phyloP scores from a whole-genome alignment of 345 rosid genomes.

The Punica granatum region DNA sequence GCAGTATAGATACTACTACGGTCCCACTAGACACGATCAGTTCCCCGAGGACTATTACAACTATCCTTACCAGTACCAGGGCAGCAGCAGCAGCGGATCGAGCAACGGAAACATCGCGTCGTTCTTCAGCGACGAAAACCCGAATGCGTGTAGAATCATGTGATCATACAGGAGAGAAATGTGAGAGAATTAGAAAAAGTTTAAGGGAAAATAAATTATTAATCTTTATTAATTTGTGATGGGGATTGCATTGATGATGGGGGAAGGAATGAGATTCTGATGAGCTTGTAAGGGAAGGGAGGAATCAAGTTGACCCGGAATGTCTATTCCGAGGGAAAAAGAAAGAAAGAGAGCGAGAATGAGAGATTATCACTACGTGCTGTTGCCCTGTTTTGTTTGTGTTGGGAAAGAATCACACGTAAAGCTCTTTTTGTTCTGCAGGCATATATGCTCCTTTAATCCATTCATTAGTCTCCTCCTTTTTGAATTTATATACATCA shows the following conservation, averaged over 20 bases:
- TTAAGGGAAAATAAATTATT: constrained; percentile 6
- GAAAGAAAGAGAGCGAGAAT: no score
- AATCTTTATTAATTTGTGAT: constrained; percentile 12
- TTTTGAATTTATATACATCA: neutral
- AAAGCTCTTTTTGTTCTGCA: constrained; percentile 2
- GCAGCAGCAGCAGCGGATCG: constrained; percentile 2
- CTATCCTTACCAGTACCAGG: constrained; percentile 16
- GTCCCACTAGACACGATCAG: constrained; percentile 23
- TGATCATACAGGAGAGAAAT: constrained; percentile 9
- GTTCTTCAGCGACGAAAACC: constrained; percentile 72
- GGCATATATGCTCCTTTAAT: constrained; percentile 1
- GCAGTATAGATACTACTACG: constrained; percentile 19
- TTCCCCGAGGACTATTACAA: constrained; percentile 22
- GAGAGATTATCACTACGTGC: neutral
- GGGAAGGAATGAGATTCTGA: constrained; percentile 37
- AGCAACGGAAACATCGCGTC: constrained; percentile 43
- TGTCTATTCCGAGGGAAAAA: neutral
- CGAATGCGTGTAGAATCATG: constrained; percentile 50
- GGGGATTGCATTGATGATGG: neutral
- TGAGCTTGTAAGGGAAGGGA: constrained; percentile 26
- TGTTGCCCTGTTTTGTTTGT: neutral
- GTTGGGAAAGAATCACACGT: constrained; percentile 7
- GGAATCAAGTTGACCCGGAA: constrained; percentile 20
- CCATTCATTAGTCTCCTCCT: neutral
- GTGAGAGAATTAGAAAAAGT: constrained; percentile 9